phyloP scores from a whole-genome alignment of 805 yeast genomes.

The Pichia kluyveri region DNA sequence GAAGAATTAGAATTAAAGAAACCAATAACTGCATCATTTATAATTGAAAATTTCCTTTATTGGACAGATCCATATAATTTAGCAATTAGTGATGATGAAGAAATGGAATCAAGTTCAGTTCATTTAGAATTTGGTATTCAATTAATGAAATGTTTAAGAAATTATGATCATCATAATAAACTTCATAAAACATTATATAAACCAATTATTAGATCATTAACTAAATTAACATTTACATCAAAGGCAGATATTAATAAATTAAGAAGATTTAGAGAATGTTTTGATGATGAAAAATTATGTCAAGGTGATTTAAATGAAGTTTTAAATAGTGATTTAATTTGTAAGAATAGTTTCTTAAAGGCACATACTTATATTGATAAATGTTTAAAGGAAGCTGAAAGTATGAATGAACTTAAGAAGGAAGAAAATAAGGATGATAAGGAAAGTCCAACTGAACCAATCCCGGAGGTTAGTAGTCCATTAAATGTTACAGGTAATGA shows the following conservation, averaged over 20 bases:
- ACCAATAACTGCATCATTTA: constrained; percentile 36
- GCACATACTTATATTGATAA: constrained; percentile 20
- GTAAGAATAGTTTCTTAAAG: constrained; percentile 17
- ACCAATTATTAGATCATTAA: constrained; percentile 41
- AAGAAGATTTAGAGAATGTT: constrained; percentile 14
- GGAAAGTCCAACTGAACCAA: not conserved
- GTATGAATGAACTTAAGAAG: not conserved
- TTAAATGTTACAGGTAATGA: not conserved
- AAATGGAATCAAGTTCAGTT: constrained; percentile 32
- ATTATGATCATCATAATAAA: constrained; percentile 36
- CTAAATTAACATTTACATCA: constrained; percentile 37
- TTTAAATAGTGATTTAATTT: constrained; percentile 15
- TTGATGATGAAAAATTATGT: constrained; percentile 18
- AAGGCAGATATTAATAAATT: constrained; percentile 14
- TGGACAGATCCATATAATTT: constrained; percentile 80
- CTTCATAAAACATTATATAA: constrained; percentile 45
- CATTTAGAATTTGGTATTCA: constrained; percentile 52
- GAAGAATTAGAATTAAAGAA: constrained; percentile 19
- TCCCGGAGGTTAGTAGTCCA: too few relatives aligned
- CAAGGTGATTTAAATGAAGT: constrained; percentile 20
- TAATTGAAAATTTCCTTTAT: constrained; percentile 62
- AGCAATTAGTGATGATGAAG: constrained; percentile 39
- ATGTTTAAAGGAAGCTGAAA: constrained; percentile 14
- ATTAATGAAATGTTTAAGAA: constrained; percentile 40
- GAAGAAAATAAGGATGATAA: constrained; percentile 5